Percentiles rank a stretch among this genome's conserved stretches.
These are phyloP conservation scores for Discostella stelligera DNA, from an alignment of 352 stramenopile genomes.

Conservation along the genomic window DNA sequence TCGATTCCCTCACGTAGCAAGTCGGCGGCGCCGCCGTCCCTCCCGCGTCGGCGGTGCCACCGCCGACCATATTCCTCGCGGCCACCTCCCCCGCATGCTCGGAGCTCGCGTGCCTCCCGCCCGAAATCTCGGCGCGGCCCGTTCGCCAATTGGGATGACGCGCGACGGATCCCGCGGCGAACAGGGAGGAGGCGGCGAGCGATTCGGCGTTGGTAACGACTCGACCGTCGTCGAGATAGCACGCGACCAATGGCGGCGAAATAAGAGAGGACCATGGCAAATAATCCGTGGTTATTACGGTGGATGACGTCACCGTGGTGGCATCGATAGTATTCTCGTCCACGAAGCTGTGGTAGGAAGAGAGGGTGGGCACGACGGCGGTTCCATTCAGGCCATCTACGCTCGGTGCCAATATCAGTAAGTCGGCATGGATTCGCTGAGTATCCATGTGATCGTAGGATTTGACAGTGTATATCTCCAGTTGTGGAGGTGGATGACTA, in stretches of 20 bases:
- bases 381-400: constrained; percentile 64
- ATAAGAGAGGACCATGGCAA: constrained; percentile 72
- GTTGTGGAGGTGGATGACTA: not conserved
- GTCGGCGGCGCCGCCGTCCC: too few relatives aligned
- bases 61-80: constrained; percentile 68
- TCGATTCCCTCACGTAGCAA: constrained; percentile 34
- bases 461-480: constrained; percentile 76
- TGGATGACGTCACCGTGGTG: not conserved
- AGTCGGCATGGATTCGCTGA: constrained; percentile 46
- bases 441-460: constrained; percentile 75
- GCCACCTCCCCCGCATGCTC: constrained; percentile 59
- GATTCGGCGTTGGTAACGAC: constrained; percentile 71
- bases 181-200: constrained; percentile 61
- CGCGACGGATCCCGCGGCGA: constrained; percentile 72
- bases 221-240: constrained; percentile 74
- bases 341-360: constrained; percentile 8
- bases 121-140: constrained; percentile 64
- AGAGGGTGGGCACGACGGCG: constrained; percentile 57
- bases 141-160: constrained; percentile 69
- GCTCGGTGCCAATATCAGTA: constrained; percentile 60
- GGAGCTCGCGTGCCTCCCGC: constrained; percentile 56
- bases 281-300: constrained; percentile 38
- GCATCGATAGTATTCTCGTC: constrained; percentile 1
- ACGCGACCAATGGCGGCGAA: constrained; percentile 52
- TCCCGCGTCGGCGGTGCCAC: not conserved